Base-by-base conservation (phyloP, 306 rosid genomes). In the Echinosophora koreensis region DNA sequence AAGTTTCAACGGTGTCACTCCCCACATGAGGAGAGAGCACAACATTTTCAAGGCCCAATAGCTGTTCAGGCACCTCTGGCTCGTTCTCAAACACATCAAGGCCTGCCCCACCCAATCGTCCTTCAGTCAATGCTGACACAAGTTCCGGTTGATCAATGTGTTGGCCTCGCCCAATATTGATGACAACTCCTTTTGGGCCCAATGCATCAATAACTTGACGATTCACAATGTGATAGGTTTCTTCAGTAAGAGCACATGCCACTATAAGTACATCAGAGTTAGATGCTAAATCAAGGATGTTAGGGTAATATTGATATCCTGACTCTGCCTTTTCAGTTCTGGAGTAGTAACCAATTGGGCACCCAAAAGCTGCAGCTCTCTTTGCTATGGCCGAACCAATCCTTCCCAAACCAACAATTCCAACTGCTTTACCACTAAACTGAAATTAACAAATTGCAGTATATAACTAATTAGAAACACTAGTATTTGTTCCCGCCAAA, bases 391-490 rank as follows among this genome's bases (percentile, higher is more conserved):
- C 90, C 7, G 84, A 79, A 27, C 97, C 97, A 49, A 88, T 92
- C 71, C 96, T 88, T 42, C 97, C 97, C 79, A 92, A 58, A 12
- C 97, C 93, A 74, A 90, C 59, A 71, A 92, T 88, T 72, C 96
- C 97, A 46, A 92, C 82, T 2, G 87, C 58, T 82, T 84, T 90
- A 3, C 90, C 88, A 51, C 87, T 87, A 75, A 90, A 89, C 97
- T 92, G 91, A 69, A 84, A 77, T 44, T 70, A n/a, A 66, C 62
- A 37, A 12, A 77, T 38, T 71, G 13, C 66, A 56, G 11, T 13
- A 8, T 30, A 42, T 4, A 69, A 80, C 32, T 8, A 44, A 67
- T 34, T 54, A 52, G 59, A 68, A 13, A 47, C 52, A 47, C 1
- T 44, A 44, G 50, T 3, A 9, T n/a, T n/a, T n/a, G n/a, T n/a